Conservation (phyloP, 208 protist genomes). For the Vickermania ingenoplastis region DNA sequence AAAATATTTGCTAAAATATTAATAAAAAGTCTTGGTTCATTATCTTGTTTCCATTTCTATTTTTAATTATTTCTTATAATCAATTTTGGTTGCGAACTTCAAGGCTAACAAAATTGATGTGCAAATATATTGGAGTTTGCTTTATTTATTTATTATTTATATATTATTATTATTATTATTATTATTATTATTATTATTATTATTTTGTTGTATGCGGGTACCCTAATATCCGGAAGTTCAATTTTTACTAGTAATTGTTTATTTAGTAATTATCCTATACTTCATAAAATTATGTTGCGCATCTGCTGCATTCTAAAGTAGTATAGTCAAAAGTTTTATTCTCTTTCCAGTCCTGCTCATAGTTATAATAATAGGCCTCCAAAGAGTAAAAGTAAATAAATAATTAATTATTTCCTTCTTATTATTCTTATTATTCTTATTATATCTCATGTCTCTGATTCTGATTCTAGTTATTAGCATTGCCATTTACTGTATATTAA, state of each 20-base stretch:
- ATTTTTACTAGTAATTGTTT: neutral
- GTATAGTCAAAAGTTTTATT: neutral
- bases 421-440: neutral
- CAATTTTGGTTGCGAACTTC: neutral
- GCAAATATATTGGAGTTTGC: neutral
- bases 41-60: neutral
- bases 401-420: neutral
- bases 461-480: neutral
- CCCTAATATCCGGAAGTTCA: neutral
- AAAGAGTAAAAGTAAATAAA: neutral
- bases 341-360: neutral
- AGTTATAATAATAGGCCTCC: neutral
- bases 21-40: neutral
- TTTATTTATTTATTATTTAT: constrained; percentile 5
- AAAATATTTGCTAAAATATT: constrained; percentile 2
- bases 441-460: neutral
- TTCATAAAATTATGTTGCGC: too few relatives aligned
- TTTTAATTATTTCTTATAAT: neutral
- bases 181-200: constrained; percentile 2
- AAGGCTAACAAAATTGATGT: neutral
- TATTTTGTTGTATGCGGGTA: neutral
- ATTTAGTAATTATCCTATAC: neutral
- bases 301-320: too few relatives aligned
- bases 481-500: neutral
- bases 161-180: constrained; percentile 8